phyloP scores from a whole-genome alignment of 2,329 filamentous ascomycete genomes.

The Elsinoe batatas region DNA sequence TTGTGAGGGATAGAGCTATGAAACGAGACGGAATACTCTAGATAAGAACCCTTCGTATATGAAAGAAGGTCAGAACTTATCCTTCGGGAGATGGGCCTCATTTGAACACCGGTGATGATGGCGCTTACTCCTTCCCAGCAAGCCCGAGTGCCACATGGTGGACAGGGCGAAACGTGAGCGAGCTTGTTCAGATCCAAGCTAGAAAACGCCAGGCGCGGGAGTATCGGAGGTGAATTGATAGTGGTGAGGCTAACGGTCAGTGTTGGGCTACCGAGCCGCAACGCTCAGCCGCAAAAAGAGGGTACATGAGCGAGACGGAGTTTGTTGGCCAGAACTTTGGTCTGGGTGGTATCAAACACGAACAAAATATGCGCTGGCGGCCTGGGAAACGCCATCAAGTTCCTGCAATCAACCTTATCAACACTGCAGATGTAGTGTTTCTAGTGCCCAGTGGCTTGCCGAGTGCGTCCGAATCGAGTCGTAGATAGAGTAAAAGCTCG shows the following conservation, averaged over 20 bases:
- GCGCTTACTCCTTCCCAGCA: slow-evolving; percentile 13
- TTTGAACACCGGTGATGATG: slow-evolving; percentile 13
- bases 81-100: background rate
- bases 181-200: slow-evolving; percentile 4
- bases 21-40: background rate
- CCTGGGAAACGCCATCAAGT: slow-evolving; percentile 1
- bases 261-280: slow-evolving; percentile 9
- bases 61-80: background rate
- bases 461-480: background rate
- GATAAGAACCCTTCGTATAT: background rate
- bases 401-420: slow-evolving; percentile 7
- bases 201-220: slow-evolving; percentile 10
- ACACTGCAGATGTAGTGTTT: background rate
- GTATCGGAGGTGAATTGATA: slow-evolving; percentile 12
- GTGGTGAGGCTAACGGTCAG: slow-evolving; percentile 5
- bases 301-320: background rate
- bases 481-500: too few relatives aligned
- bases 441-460: slow-evolving; percentile 7
- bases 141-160: slow-evolving; percentile 6
- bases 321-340: background rate
- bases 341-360: background rate
- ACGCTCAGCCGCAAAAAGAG: slow-evolving; percentile 1
- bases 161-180: slow-evolving; percentile 3
- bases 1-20: background rate
- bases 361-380: slow-evolving; percentile 2